phyloP scores from a whole-genome alignment of 192 early-diverging fungal species.

The Ambispora gerdemannii region DNA sequence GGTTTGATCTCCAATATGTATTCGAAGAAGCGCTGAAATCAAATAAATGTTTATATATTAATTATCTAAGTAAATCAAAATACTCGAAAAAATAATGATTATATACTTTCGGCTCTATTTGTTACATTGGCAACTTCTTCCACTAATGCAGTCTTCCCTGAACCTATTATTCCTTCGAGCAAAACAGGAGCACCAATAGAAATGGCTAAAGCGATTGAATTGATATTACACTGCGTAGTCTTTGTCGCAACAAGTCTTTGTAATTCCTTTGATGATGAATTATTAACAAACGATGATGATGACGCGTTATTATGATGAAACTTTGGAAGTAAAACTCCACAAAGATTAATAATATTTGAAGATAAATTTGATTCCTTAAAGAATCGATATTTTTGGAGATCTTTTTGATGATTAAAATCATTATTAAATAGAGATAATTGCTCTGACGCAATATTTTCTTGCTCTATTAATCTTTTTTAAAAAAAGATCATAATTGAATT shows the following conservation, averaged over 20 bases:
- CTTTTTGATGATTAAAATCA: slow-evolving; percentile 31
- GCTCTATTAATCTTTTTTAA: slow-evolving; percentile 43
- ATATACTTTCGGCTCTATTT: slow-evolving; percentile 52
- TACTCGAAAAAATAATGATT: no score
- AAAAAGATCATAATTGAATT: slow-evolving; percentile 6
- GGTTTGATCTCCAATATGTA: slow-evolving; percentile 95
- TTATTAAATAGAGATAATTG: slow-evolving; percentile 46
- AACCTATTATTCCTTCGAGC: slow-evolving; percentile 78
- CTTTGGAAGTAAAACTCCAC: slow-evolving; percentile 63
- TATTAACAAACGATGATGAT: no score
- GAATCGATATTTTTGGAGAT: neutral
- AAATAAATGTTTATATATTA: slow-evolving; percentile 16
- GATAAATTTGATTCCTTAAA: slow-evolving; percentile 46
- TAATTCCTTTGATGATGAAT: slow-evolving; percentile 24
- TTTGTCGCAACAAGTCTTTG: slow-evolving; percentile 68
- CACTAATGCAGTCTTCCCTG: slow-evolving; percentile 87
- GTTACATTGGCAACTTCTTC: slow-evolving; percentile 80
- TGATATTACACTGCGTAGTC: slow-evolving; percentile 73
- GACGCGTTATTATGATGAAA: slow-evolving; percentile 26
- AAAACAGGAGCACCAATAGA: slow-evolving; percentile 86
- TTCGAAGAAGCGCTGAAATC: slow-evolving; percentile 71
- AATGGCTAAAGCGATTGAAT: slow-evolving; percentile 77
- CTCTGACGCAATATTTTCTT: slow-evolving; percentile 45
- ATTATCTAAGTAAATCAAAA: no score
- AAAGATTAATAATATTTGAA: slow-evolving; percentile 56